Evolutionary conservation across 148 eudicot genomes (phyloP), one percentile per base, ranked within the genome.

Genomic region (Chenopodium berlandieri): DNA sequence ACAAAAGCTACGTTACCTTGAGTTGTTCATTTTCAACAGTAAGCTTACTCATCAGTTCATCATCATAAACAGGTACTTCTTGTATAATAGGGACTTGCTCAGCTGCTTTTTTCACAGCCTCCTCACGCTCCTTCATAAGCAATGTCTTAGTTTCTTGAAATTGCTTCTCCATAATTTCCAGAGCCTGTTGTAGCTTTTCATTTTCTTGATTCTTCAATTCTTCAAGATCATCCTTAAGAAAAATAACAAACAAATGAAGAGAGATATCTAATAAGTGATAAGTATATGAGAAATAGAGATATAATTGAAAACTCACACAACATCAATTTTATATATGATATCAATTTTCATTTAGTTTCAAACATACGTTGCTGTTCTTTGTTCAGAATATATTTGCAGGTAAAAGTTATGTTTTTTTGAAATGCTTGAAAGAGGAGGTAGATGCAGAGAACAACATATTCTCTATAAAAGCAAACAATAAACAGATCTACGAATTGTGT

Each of bases 181-280:
- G 84, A 85, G 93, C 91, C 79, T 86, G 86, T 75, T 89, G 91
- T 60, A 93, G 82, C 78, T 83, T 87, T 78, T 82, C 84, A 82
- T 81, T 93, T 88, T 95, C 98, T 82, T 89, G 90, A 75, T 89
- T 86, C 83, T 90, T 95, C 30, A 91, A 87, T 85, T 90, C 93
- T 84, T 95, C 97, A 44, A 88, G 58, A 71, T 93, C 94, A 80
- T 88, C 82, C 97, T 40, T 93, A 76, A 71, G 75, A 72, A 30
- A 73, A 52, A 78, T 10, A 84, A 67, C n/a, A 77, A 40, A 71
- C 63, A n/a, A 71, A 82, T 40, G 22, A 86, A 75, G 64, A 64
- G 60, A 66, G 30, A 44, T 44, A 62, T 22, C 8, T 20, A 19
- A 62, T 22, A 1, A 62, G 60, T 2, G 60, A 56, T 12, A 56